phyloP scores from a whole-genome alignment of 2,329 filamentous ascomycete genomes.

The Stylonectria norvegica region DNA sequence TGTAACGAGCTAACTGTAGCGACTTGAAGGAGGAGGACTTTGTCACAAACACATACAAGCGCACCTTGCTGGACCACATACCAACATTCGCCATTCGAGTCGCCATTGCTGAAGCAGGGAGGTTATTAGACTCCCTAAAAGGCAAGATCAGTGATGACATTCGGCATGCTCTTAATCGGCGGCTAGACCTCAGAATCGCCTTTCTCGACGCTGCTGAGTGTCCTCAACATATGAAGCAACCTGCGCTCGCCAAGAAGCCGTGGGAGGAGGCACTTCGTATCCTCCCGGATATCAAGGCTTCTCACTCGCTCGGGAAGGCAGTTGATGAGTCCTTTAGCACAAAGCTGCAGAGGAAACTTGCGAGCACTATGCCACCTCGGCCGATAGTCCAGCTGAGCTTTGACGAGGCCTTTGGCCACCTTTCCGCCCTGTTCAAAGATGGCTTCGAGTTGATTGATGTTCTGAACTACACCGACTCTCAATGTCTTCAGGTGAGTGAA shows the following conservation, averaged over 20 bases:
- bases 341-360: conserved; percentile 86
- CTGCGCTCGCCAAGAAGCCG: conserved; percentile 45
- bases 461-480: conserved; percentile 63
- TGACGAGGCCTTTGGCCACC: conserved; percentile 65
- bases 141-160: conserved; percentile 40
- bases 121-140: conserved; percentile 44
- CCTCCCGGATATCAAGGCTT: conserved; percentile 55
- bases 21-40: conserved; percentile 88
- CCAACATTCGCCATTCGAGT: conserved; percentile 53
- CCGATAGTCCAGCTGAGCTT: conserved; percentile 79
- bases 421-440: conserved; percentile 70
- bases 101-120: conserved; percentile 53
- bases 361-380: conserved; percentile 88
- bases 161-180: conserved; percentile 55
- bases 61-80: conserved; percentile 67
- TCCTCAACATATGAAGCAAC: conserved; percentile 42
- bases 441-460: conserved; percentile 66
- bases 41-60: conserved; percentile 84
- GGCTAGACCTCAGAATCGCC: conserved; percentile 63
- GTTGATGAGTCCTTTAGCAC: conserved; percentile 81
- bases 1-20: conserved; percentile 7
- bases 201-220: conserved; percentile 57
- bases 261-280: conserved; percentile 51
- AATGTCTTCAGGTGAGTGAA: conserved; percentile 62
- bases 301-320: conserved; percentile 58